Percentiles rank a stretch among this genome's conserved stretches.
Evolutionary conservation across 2,329 filamentous ascomycete species (phyloP).

Genomic region (Aspergillus sp.): DNA sequence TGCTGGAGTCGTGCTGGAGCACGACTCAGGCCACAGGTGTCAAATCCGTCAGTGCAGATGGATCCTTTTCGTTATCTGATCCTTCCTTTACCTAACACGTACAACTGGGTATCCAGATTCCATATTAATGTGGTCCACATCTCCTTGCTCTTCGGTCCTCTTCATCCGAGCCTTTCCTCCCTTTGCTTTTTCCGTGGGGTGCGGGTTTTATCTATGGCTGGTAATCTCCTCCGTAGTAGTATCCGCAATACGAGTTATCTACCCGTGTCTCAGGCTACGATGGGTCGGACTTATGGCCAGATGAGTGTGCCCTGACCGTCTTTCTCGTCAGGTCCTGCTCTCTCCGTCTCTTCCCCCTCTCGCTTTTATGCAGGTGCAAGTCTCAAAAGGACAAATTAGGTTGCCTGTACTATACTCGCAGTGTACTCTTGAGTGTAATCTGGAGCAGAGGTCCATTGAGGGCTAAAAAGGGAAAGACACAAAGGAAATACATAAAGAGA

Average conservation of each 20-base stretch:
- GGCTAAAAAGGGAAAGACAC: conserved; percentile 23
- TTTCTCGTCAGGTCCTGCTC: not conserved
- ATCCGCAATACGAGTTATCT: not conserved
- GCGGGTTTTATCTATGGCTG: not conserved
- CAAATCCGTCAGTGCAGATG: conserved; percentile 6
- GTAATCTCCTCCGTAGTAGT: not conserved
- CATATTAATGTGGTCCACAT: not conserved
- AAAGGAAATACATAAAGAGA: conserved; percentile 16
- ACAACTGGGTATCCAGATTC: not conserved
- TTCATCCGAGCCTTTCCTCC: not conserved
- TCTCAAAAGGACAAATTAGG: too few relatives aligned
- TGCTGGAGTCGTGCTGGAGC: conserved; percentile 19
- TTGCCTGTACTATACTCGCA: not conserved
- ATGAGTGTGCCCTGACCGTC: not conserved
- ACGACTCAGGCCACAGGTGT: conserved; percentile 5
- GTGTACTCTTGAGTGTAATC: not conserved
- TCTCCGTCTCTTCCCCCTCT: not conserved
- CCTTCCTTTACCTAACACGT: conserved; percentile 18
- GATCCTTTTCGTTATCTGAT: conserved; percentile 25
- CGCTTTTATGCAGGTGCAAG: not conserved
- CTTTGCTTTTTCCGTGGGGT: not conserved
- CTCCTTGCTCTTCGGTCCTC: not conserved
- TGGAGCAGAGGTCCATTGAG: conserved; percentile 22
- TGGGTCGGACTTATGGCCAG: not conserved
- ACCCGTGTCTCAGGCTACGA: not conserved